Percentiles rank a stretch among this genome's conserved stretches.
Conservation (phyloP, 2,329 filamentous ascomycete species). For the Pestalotiopsis sp. region DNA sequence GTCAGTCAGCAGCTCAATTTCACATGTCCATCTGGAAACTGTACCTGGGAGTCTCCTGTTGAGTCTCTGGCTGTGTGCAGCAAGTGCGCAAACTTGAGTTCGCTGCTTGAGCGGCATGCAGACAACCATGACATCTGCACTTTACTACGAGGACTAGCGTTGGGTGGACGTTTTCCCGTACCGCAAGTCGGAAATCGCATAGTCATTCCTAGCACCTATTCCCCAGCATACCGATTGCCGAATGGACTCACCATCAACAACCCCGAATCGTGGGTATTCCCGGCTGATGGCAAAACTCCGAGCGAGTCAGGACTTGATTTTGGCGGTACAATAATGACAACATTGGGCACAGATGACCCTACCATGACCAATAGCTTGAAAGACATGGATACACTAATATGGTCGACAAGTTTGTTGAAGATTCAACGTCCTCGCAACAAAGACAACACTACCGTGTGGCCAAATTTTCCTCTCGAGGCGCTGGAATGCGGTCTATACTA, state of each 20-base stretch:
- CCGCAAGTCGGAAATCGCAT: too few relatives aligned
- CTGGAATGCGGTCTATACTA: constrained; percentile 10
- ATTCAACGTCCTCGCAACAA: neutral
- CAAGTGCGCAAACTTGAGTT: neutral
- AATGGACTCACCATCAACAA: neutral
- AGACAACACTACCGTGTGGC: neutral
- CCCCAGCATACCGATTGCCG: neutral
- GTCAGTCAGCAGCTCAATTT: neutral
- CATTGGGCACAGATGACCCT: neutral
- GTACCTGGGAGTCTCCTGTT: constrained; percentile 2
- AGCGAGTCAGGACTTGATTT: neutral
- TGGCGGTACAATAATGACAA: neutral
- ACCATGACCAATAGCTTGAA: neutral
- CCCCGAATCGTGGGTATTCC: neutral
- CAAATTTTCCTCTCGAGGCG: neutral
- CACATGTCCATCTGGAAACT: neutral
- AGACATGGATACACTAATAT: constrained; percentile 7
- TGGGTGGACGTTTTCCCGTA: too few relatives aligned
- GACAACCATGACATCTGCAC: neutral
- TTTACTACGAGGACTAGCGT: neutral
- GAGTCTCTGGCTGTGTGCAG: constrained; percentile 11
- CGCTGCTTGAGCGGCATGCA: neutral
- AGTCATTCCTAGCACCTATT: too few relatives aligned
- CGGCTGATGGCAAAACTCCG: too few relatives aligned
- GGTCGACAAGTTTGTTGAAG: constrained; percentile 1